Conservation (phyloP, 73 alveolate species). For the Urostyla sp. region DNA sequence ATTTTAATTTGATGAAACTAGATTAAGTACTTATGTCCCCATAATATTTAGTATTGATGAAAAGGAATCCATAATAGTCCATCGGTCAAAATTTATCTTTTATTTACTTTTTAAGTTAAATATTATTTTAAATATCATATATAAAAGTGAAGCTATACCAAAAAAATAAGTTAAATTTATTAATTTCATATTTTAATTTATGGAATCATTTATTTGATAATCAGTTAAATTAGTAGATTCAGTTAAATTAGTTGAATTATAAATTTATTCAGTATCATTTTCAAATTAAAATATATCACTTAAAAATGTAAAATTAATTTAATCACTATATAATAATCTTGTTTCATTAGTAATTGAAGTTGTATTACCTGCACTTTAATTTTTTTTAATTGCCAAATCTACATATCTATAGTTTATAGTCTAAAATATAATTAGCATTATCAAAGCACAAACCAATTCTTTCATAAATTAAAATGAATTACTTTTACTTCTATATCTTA, state of each 20-base stretch:
- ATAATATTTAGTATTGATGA: conserved; percentile 40
- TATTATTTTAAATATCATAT: conserved; percentile 12
- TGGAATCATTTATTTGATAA: not conserved
- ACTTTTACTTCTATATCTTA: conserved; percentile 56
- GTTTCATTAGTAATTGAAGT: not conserved
- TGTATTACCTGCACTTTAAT: not conserved
- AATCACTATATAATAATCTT: not conserved
- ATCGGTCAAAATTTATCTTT: conserved; percentile 44
- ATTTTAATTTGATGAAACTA: not conserved
- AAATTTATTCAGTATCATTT: not conserved
- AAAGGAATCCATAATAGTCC: conserved; percentile 61
- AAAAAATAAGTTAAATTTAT: conserved; percentile 2
- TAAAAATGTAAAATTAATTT: not conserved
- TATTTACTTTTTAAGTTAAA: conserved; percentile 30
- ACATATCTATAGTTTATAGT: conserved; percentile 24
- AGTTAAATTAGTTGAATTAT: too few species aligned
- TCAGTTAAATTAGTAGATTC: not conserved
- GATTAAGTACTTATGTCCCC: conserved; percentile 14
- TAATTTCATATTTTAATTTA: not conserved
- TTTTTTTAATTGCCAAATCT: conserved; percentile 2
- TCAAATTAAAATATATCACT: too few species aligned
- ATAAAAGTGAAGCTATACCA: conserved; percentile 11
- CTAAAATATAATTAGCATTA: conserved; percentile 45
- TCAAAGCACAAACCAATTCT: conserved; percentile 53
- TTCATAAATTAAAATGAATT: conserved; percentile 41